Conservation (phyloP, 2,329 filamentous ascomycete species). For the Scleromitrula shiraiana region DNA sequence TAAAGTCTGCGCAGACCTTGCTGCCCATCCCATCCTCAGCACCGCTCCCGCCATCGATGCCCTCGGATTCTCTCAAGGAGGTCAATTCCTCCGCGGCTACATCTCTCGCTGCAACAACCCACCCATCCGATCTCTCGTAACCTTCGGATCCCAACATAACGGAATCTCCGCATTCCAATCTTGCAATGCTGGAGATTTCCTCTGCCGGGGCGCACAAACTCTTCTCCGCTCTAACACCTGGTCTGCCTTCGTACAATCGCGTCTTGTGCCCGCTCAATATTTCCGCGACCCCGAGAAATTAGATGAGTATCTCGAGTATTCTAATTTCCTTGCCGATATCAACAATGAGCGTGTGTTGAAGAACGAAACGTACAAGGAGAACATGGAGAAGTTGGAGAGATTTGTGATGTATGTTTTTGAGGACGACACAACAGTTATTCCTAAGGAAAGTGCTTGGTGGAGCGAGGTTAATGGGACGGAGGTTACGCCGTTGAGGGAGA, state of each 20-base stretch:
- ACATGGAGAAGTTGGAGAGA: constrained; percentile 61
- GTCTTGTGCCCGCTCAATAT: constrained; percentile 89
- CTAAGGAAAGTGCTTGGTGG: constrained; percentile 89
- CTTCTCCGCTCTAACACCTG: constrained; percentile 76
- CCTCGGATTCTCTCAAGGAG: constrained; percentile 90
- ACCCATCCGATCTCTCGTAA: constrained; percentile 55
- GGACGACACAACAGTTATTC: constrained; percentile 77
- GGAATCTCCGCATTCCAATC: constrained; percentile 77
- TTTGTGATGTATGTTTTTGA: constrained; percentile 88
- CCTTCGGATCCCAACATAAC: constrained; percentile 66
- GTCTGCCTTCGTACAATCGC: constrained; percentile 66
- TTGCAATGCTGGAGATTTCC: constrained; percentile 64
- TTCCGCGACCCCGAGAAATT: constrained; percentile 67
- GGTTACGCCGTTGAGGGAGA: constrained; percentile 58
- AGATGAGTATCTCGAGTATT: constrained; percentile 66
- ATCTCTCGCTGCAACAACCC: constrained; percentile 71
- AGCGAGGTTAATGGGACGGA: constrained; percentile 70
- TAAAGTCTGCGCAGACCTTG: constrained; percentile 69
- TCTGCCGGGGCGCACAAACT: constrained; percentile 74
- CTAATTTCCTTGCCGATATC: constrained; percentile 88
- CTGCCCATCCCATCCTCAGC: constrained; percentile 68
- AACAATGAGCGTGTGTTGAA: constrained; percentile 82
- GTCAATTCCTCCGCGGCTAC: constrained; percentile 89
- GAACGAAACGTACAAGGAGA: constrained; percentile 64
- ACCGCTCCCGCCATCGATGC: constrained; percentile 81